Evolutionary conservation across 208 protist genomes (phyloP), one percentile per base, ranked within the genome.

Genomic region (Crithidia thermophila): DNA sequence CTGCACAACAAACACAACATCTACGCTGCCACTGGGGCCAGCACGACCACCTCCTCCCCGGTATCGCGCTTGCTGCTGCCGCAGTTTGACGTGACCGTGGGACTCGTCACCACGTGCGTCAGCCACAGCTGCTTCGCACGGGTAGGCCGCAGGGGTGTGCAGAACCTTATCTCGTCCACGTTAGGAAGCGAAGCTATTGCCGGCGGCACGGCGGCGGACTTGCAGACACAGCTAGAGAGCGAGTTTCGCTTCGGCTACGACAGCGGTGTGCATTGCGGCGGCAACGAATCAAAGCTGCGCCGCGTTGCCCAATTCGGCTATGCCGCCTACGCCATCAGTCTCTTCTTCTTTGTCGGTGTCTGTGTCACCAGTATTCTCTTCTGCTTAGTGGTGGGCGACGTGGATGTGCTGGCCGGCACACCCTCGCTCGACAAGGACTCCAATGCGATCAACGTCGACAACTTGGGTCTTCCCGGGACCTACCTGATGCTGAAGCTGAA

Each of bases 161-260:
- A 59, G 9, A 3, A 40, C 0, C 36, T 84, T 3, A 37, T 84
- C 14, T 45, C 69, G 3, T n/a, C 2, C 34, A 64, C 28, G 0
- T 4, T 60, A 8, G 64, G 31, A 6, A 30, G 28, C 0, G 56
- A 52, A 8, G 2, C 9, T 0, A 9, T 39, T 16, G 23, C 55
- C 0, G 6, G n/a, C 10, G 30, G 16, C 1, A 4, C 0, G 9
- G 27, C 59, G 0, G 14, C 25, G 1, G 2, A 2, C 2, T 34
- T 53, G 0, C 81, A 76, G 63, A n/a, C 51, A 0, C 61, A 72
- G 30, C 68, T 74, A 0, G 37, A 59, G 11, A 52, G 31, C 10
- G 59, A 86, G 58, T 83, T 84, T 55, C 27, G 75, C 23, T 77
- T 86, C 18, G 84, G 84, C 43, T 91, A 81, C 52, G 85, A 83